phyloP scores from a whole-genome alignment of 2,329 filamentous ascomycete genomes.

The Aureobasidium sp. region DNA sequence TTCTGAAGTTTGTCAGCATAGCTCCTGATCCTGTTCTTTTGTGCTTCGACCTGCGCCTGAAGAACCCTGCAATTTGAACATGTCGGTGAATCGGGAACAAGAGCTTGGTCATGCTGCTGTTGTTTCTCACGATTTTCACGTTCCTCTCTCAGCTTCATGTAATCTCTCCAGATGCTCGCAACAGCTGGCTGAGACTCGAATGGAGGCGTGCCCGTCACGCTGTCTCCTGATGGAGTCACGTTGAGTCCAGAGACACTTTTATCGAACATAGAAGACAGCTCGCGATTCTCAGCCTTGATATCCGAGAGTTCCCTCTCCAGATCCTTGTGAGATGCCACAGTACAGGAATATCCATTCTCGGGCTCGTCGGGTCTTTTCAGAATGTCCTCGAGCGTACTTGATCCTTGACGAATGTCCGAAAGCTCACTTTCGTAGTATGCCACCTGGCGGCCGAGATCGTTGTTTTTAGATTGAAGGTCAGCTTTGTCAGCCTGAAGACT shows the following conservation, averaged over 20 bases:
- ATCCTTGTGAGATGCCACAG: too few species aligned
- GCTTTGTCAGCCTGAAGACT: neutral
- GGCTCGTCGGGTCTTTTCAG: too few species aligned
- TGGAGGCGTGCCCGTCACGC: neutral
- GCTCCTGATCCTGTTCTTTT: too few species aligned
- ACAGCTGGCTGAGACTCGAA: neutral
- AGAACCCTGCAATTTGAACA: neutral
- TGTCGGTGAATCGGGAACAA: neutral
- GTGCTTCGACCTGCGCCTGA: neutral
- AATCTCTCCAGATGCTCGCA: neutral
- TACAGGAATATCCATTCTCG: too few species aligned
- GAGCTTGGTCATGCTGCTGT: neutral
- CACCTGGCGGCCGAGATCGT: too few species aligned
- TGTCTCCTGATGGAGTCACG: neutral
- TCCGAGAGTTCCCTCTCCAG: too few species aligned
- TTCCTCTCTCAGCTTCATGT: neutral
- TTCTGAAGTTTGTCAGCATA: neutral
- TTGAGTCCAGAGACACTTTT: neutral
- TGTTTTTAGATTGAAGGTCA: neutral
- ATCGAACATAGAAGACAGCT: neutral
- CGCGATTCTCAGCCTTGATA: too few species aligned
- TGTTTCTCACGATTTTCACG: neutral
- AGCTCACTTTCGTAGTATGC: neutral
- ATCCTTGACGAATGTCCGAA: neutral
- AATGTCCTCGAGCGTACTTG: too few species aligned